Base-by-base conservation (phyloP, 2,329 filamentous ascomycete species). In the Phyllosticta capitalensis region DNA sequence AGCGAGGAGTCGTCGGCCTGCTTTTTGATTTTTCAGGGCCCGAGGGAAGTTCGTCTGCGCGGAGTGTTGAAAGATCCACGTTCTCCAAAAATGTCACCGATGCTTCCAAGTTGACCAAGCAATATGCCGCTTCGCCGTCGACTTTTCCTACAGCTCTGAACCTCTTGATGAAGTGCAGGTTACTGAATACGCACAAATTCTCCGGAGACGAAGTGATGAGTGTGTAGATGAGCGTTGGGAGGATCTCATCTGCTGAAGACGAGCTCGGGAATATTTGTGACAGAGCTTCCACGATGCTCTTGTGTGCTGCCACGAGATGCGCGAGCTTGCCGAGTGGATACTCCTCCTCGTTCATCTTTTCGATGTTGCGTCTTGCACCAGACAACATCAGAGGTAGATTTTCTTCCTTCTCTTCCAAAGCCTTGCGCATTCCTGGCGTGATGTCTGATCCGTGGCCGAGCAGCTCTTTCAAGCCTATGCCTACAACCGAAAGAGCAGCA, bases 211-310 rank as follows among this genome's bases (percentile, higher is more conserved):
- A 87, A 2, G 91, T 96, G 69, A 99, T 95, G 62, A 99, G 82
- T 0, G 91, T 90, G 75, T 95, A 99, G 63, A 99, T 99, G 63
- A 99, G 81, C 72, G 95, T 96, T 0, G 94, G 94, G 71, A 99
- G 85, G 58, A 99, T 95, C 74, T 97, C 94, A 69, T 99, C 94
- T 2, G 94, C 94, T 0, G 94, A 97, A 0, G 94, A 96, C 0
- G 83, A 83, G 0, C 92, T 83, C 9, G 84, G 82, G 58, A 86
- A 81, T 20, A 86, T 75, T 58, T 82, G 80, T 17, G 83, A 85
- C 19, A 88, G 71, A 4, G 91, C 92, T 71, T 97, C 92, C 54
- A 99, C 94, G 63, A 99, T 97, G 64, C 86, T 88, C 76, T 95
- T 95, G 73, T 97, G 94, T 2, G 90, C 89, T 48, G 86, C 85